phyloP scores from a whole-genome alignment of 306 rosid species.

The Cajanus cajan region DNA sequence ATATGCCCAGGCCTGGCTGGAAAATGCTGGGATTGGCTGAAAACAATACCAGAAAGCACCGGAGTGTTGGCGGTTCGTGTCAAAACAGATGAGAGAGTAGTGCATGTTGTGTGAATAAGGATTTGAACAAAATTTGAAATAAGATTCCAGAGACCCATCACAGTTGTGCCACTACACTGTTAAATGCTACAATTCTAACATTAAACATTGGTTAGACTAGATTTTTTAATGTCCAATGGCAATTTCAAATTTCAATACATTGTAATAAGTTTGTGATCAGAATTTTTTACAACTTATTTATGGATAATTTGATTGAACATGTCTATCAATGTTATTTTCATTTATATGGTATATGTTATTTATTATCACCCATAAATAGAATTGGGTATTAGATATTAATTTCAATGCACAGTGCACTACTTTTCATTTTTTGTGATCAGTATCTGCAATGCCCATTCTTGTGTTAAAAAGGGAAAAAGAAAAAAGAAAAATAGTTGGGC shows the following conservation, averaged over 20 bases:
- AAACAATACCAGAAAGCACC: not conserved
- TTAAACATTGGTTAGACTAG: not conserved
- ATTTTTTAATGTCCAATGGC: not conserved
- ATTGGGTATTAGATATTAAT: conserved; percentile 19
- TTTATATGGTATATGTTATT: conserved; percentile 9
- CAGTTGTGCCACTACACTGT: not conserved
- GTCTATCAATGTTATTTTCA: not conserved
- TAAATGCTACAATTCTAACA: not conserved
- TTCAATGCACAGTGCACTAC: not conserved
- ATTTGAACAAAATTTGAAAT: not conserved
- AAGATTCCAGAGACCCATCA: not conserved
- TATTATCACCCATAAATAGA: not conserved
- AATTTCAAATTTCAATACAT: not conserved
- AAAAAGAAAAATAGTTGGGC: not conserved
- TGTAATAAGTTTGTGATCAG: not conserved
- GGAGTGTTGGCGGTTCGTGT: not conserved
- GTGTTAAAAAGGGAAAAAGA: not conserved
- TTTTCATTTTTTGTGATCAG: not conserved
- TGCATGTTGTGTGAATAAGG: not conserved
- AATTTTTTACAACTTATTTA: not conserved
- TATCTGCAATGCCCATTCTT: conserved; percentile 12
- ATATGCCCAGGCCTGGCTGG: not conserved
- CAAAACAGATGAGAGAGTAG: not conserved
- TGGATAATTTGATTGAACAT: not conserved
- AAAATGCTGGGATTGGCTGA: no score